Conservation (phyloP, 805 yeast species). For the Saturnispora serradocipensis region DNA sequence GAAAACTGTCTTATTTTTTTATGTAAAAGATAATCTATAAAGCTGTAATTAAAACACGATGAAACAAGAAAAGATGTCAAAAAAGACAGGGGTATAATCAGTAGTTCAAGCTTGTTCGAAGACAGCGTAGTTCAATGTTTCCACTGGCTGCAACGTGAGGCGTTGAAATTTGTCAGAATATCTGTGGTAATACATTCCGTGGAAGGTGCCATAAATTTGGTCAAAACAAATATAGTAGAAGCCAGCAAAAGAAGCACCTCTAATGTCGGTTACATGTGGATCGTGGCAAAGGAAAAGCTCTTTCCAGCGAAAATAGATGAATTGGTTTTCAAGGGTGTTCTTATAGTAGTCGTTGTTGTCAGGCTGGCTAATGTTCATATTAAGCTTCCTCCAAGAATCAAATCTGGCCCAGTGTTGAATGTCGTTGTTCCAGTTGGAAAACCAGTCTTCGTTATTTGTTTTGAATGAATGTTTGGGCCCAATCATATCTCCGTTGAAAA, state of each 20-base stretch:
- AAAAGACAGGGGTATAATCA: neutral
- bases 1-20: neutral
- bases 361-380: slow-evolving; percentile 26
- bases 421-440: slow-evolving; percentile 40
- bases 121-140: neutral
- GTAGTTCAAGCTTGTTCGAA: slow-evolving; percentile 1
- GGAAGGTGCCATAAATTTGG: slow-evolving; percentile 62
- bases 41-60: neutral
- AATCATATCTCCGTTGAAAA: slow-evolving; percentile 63
- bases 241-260: slow-evolving; percentile 84
- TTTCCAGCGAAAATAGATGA: slow-evolving; percentile 89
- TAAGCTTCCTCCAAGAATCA: slow-evolving; percentile 28
- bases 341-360: slow-evolving; percentile 18
- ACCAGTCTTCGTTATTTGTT: slow-evolving; percentile 50
- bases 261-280: slow-evolving; percentile 48
- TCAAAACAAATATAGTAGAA: slow-evolving; percentile 82
- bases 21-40: neutral
- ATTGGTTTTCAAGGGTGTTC: slow-evolving; percentile 30
- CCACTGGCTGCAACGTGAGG: slow-evolving; percentile 40
- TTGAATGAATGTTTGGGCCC: slow-evolving; percentile 50
- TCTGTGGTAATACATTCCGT: slow-evolving; percentile 76
- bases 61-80: neutral
- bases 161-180: slow-evolving; percentile 76
- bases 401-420: slow-evolving; percentile 57
- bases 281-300: slow-evolving; percentile 83